Conservation (phyloP, 1,139 yeast species). For the Debaryomyces coudertii region DNA sequence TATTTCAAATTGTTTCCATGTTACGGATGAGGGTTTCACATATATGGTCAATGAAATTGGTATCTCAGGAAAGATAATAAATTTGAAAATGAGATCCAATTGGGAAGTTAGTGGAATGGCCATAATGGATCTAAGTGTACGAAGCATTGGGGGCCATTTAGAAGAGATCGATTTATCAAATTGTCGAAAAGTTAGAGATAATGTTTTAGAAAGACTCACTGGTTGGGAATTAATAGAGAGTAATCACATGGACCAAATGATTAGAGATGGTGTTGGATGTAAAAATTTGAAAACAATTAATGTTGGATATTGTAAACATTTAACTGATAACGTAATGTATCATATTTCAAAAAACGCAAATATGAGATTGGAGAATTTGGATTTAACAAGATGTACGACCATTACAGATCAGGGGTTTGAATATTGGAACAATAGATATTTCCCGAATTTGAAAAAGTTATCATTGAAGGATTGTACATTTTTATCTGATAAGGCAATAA, state of each 20-base stretch:
- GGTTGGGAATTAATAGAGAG: slow-evolving; percentile 48
- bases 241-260: slow-evolving; percentile 10
- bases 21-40: slow-evolving; percentile 74
- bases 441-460: slow-evolving; percentile 55
- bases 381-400: slow-evolving; percentile 74
- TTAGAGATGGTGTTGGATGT: slow-evolving; percentile 47
- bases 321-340: slow-evolving; percentile 68
- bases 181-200: slow-evolving; percentile 73
- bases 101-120: slow-evolving; percentile 85
- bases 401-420: slow-evolving; percentile 75
- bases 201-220: slow-evolving; percentile 65
- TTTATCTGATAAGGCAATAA: slow-evolving; percentile 65
- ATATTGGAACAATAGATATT: slow-evolving; percentile 59
- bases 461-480: slow-evolving; percentile 74
- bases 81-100: slow-evolving; percentile 63
- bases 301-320: slow-evolving; percentile 72
- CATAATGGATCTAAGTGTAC: slow-evolving; percentile 72
- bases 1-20: slow-evolving; percentile 73
- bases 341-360: slow-evolving; percentile 64
- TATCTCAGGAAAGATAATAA: slow-evolving; percentile 58
- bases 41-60: slow-evolving; percentile 74
- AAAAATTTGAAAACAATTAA: slow-evolving; percentile 54
- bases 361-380: slow-evolving; percentile 56
- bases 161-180: slow-evolving; percentile 68
- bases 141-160: slow-evolving; percentile 61